Percentiles rank a stretch among this genome's conserved stretches.
Conservation (phyloP, 768 basidiomycete genomes). For the Rhodosporidiobolus odoratus region DNA sequence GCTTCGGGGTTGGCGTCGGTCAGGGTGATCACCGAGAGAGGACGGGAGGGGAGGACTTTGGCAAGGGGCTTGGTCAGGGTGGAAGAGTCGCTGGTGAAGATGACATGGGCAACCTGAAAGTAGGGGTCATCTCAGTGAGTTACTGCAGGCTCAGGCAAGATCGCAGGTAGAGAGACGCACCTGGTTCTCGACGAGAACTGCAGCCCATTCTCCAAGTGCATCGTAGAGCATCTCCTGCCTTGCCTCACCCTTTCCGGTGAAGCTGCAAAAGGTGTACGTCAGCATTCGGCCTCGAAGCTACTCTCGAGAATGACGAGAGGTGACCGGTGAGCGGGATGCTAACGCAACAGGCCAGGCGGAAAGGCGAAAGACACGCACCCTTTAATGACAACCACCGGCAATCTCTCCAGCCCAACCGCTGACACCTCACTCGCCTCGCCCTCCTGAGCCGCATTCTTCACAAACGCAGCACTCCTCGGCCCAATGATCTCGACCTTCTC, state of each 20-base stretch:
- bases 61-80: constrained; percentile 79
- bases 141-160: too few relatives aligned
- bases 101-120: constrained; percentile 77
- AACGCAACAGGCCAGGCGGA: not conserved
- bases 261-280: constrained; percentile 19
- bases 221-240: constrained; percentile 52
- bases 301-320: not conserved
- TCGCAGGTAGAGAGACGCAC: constrained; percentile 47
- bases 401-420: constrained; percentile 52
- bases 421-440: constrained; percentile 41
- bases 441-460: constrained; percentile 32
- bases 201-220: constrained; percentile 78
- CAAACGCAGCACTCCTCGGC: constrained; percentile 1
- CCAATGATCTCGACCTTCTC: constrained; percentile 29
- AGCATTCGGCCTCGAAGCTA: not conserved
- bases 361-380: constrained; percentile 11
- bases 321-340: not conserved
- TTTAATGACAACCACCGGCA: constrained; percentile 77
- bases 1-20: constrained; percentile 78
- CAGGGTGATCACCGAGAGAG: constrained; percentile 69
- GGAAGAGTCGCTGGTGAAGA: constrained; percentile 82
- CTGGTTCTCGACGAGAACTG: constrained; percentile 70
- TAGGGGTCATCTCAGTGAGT: not conserved
- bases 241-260: constrained; percentile 55
- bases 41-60: constrained; percentile 77